Conservation (phyloP, 1,139 yeast species). For the Meyerozyma elateridarum region DNA sequence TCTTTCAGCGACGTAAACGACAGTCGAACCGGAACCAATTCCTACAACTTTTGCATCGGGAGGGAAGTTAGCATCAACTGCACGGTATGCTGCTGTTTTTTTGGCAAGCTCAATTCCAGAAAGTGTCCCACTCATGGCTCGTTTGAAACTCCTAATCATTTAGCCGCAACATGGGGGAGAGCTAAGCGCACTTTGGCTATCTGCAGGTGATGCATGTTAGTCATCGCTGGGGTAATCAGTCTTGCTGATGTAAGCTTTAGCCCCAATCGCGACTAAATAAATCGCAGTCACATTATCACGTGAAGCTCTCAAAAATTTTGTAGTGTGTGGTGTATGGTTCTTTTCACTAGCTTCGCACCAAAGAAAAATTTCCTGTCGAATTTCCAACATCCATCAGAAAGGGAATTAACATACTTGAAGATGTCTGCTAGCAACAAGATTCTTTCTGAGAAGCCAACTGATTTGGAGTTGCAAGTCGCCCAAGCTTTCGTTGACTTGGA, state of each 20-base stretch:
- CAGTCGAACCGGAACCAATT: conserved; percentile 96
- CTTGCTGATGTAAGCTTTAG: too few species aligned
- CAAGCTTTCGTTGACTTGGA: conserved; percentile 98
- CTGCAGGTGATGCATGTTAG: conserved; percentile 1
- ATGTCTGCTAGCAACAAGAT: conserved; percentile 98
- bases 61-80: conserved; percentile 87
- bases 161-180: too few species aligned
- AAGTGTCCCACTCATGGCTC: conserved; percentile 4
- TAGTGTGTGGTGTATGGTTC: too few species aligned
- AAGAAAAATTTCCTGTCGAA: conserved; percentile 5
- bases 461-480: conserved; percentile 99
- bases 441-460: conserved; percentile 88
- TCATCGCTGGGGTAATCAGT: too few species aligned
- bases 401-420: conserved; percentile 28
- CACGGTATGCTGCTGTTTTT: conserved; percentile 82
- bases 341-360: conserved; percentile 10
- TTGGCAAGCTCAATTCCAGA: conserved; percentile 58
- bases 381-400: conserved; percentile 2
- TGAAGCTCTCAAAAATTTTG: too few species aligned
- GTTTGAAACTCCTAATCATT: too few species aligned
- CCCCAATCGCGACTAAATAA: too few species aligned
- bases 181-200: neutral
- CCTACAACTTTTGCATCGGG: conserved; percentile 73
- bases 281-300: too few species aligned
- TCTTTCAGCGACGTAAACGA: conserved; percentile 91